Evolutionary conservation across 2,329 filamentous ascomycete genomes (phyloP).

Genomic region (Neoscytalidium dimidiatum): DNA sequence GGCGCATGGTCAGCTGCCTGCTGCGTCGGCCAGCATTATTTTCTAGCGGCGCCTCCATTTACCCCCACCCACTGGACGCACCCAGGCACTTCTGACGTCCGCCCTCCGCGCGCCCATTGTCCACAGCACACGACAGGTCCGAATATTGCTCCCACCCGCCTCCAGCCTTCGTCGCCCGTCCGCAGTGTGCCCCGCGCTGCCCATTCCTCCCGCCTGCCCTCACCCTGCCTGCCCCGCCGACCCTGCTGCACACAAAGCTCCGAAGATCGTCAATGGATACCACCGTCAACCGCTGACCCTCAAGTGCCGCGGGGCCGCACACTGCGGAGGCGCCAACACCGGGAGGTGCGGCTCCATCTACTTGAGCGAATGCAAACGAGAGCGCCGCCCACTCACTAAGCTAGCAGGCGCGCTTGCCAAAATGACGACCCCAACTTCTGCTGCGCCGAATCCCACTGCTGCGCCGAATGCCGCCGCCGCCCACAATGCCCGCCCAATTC

Average conservation of each 20-base stretch:
- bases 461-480: constrained; percentile 7
- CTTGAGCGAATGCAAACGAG: constrained; percentile 1
- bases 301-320: constrained; percentile 20
- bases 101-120: constrained; percentile 10
- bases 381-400: neutral
- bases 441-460: constrained; percentile 11
- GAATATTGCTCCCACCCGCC: neutral
- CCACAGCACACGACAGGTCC: constrained; percentile 1
- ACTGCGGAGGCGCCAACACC: constrained; percentile 20
- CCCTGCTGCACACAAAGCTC: neutral
- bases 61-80: neutral
- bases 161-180: neutral
- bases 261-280: constrained; percentile 17
- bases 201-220: neutral
- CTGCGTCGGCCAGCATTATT: neutral
- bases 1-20: neutral
- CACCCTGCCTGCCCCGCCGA: neutral
- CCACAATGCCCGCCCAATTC: constrained; percentile 4
- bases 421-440: constrained; percentile 19
- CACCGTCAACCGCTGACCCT: constrained; percentile 20
- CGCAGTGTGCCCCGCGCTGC: constrained; percentile 15
- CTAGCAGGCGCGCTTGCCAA: constrained; percentile 15
- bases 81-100: constrained; percentile 17
- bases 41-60: neutral
- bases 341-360: constrained; percentile 18